These are phyloP conservation scores for Trichoderma parareesei DNA, from an alignment of 495 filamentous ascomycete species.

Conservation along the genomic window DNA sequence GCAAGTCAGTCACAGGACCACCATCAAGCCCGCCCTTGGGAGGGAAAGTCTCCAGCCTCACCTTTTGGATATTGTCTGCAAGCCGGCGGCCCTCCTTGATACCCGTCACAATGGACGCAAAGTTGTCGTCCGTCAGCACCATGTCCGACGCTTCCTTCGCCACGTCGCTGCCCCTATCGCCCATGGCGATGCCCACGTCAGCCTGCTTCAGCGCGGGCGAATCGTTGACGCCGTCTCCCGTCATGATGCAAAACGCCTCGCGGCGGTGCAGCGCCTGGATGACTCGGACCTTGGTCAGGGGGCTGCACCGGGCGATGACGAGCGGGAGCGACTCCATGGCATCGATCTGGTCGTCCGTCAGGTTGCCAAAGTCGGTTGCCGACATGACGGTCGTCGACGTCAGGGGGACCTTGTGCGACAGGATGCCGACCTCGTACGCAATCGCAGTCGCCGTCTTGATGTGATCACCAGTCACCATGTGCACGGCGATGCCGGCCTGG, in stretches of 20 bases:
- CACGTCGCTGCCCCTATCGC: constrained; percentile 67
- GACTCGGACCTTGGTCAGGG: constrained; percentile 70
- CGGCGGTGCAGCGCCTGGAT: constrained; percentile 65
- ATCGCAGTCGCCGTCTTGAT: constrained; percentile 56
- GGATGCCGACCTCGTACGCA: constrained; percentile 41
- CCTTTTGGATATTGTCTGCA: constrained; percentile 66
- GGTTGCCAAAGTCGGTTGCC: constrained; percentile 58
- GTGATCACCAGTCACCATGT: constrained; percentile 62
- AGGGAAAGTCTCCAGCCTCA: not conserved
- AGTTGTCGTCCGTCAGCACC: constrained; percentile 76
- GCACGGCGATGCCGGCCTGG: constrained; percentile 48
- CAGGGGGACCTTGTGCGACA: constrained; percentile 16
- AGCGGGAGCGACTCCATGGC: constrained; percentile 54
- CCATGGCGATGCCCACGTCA: constrained; percentile 84
- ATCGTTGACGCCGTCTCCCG: constrained; percentile 88
- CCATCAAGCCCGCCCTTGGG: not conserved
- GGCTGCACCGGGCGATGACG: constrained; percentile 64
- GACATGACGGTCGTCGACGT: constrained; percentile 48
- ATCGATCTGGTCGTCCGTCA: constrained; percentile 59
- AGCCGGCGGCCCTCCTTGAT: constrained; percentile 54
- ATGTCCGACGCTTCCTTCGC: constrained; percentile 82
- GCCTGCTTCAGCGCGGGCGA: constrained; percentile 72
- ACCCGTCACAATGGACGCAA: constrained; percentile 66
- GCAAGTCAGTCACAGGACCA: not conserved
- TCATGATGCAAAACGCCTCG: constrained; percentile 60